phyloP scores from a whole-genome alignment of 2,329 filamentous ascomycete genomes.

The Scedosporium boydii region DNA sequence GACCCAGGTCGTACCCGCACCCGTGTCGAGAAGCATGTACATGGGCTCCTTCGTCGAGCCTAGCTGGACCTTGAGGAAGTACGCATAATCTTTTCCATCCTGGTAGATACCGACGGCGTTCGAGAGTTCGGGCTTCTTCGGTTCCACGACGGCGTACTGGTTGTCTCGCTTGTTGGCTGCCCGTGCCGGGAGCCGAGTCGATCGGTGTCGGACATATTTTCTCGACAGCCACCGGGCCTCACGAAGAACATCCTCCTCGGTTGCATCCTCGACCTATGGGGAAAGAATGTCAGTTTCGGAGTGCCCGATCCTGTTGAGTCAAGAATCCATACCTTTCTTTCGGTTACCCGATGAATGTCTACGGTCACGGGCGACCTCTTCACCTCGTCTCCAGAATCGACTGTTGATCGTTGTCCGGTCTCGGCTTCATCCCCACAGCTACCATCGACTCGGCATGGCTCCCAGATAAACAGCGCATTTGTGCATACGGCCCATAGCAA shows the following conservation, averaged over 20 bases:
- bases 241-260: neutral
- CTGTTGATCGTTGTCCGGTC: neutral
- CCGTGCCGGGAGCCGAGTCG: neutral
- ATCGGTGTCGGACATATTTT: constrained; percentile 1
- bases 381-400: neutral
- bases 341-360: neutral
- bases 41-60: constrained; percentile 45
- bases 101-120: constrained; percentile 49
- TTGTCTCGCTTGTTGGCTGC: constrained; percentile 26
- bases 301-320: neutral
- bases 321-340: neutral
- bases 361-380: neutral
- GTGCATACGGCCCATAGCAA: constrained; percentile 2
- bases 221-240: neutral
- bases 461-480: constrained; percentile 11
- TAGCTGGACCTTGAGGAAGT: constrained; percentile 49
- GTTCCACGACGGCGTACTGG: constrained; percentile 35
- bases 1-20: constrained; percentile 70
- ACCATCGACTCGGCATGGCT: constrained; percentile 9
- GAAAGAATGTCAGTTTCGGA: neutral
- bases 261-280: neutral
- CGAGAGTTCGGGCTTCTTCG: constrained; percentile 31
- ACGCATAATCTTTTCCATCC: constrained; percentile 57
- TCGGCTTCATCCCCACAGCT: constrained; percentile 4
- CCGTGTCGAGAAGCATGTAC: constrained; percentile 57